These are phyloP conservation scores for Colletotrichum lentis DNA, from an alignment of 2,329 filamentous ascomycete genomes.

Conservation along the genomic window DNA sequence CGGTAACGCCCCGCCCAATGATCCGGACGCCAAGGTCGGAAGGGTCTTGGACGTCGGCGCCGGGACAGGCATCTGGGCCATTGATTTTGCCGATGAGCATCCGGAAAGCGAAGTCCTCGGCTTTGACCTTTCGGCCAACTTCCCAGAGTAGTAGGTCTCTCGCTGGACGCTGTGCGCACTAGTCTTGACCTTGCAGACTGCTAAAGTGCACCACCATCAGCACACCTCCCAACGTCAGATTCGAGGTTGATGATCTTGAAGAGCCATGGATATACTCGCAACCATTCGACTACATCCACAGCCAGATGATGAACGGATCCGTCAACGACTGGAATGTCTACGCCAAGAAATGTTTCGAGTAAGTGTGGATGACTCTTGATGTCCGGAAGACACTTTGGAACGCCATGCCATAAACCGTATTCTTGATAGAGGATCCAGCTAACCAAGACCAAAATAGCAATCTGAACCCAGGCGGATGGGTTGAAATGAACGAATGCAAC, in stretches of 20 bases:
- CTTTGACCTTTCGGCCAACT: slow-evolving; percentile 53
- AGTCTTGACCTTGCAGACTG: too few species aligned
- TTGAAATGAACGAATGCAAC: slow-evolving; percentile 55
- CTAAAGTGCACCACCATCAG: not conserved
- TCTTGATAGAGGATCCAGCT: too few species aligned
- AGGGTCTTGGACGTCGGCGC: slow-evolving; percentile 56
- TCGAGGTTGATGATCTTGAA: slow-evolving; percentile 51
- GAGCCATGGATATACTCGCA: slow-evolving; percentile 45
- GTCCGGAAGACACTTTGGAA: too few species aligned
- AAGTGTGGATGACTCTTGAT: not conserved
- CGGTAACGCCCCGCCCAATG: slow-evolving; percentile 41
- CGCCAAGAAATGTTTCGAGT: slow-evolving; percentile 45
- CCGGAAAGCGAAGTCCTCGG: slow-evolving; percentile 45
- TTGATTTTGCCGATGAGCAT: slow-evolving; percentile 51
- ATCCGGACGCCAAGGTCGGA: slow-evolving; percentile 37
- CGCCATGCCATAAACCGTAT: too few species aligned
- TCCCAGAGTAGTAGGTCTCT: slow-evolving; percentile 45
- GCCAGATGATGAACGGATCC: not conserved
- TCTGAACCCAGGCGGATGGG: slow-evolving; percentile 54
- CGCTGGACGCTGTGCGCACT: not conserved
- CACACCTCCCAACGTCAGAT: slow-evolving; percentile 55
- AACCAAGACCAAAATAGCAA: slow-evolving; percentile 26
- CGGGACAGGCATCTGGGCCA: slow-evolving; percentile 55
- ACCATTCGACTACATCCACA: slow-evolving; percentile 32
- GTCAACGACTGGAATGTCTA: slow-evolving; percentile 10